A percentile compares a stretch with the other conserved stretches of the same genome.
Conservation (phyloP, 225 moss, liverwort and hornwort species). For the Polytrichum commune region DNA sequence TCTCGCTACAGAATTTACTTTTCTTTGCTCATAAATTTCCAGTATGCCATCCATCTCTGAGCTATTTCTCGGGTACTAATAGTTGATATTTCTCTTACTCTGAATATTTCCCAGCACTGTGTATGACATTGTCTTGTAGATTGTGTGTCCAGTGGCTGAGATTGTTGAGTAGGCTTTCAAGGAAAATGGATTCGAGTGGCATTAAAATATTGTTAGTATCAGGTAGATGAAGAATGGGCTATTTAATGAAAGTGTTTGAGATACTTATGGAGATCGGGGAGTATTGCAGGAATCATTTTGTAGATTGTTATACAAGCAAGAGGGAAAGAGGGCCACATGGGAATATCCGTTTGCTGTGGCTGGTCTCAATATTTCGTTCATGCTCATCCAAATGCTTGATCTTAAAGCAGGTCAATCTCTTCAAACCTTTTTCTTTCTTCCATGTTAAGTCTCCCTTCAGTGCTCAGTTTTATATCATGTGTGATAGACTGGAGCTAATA, state of each 20-base stretch:
- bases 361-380: slow-evolving; percentile 63
- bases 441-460: no score
- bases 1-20: slow-evolving; percentile 59
- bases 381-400: slow-evolving; percentile 74
- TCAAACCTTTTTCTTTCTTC: no score
- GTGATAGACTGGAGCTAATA: not conserved
- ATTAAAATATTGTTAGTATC: no score
- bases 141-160: no score
- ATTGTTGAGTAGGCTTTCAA: no score
- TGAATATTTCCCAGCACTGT: no score
- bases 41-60: slow-evolving; percentile 25
- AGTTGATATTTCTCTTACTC: slow-evolving; percentile 1
- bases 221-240: no score
- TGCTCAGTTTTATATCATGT: no score
- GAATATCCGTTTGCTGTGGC: slow-evolving; percentile 78
- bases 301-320: slow-evolving; percentile 57
- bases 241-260: not conserved
- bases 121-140: no score
- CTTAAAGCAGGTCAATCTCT: slow-evolving; percentile 41
- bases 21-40: slow-evolving; percentile 53
- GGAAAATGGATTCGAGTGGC: no score
- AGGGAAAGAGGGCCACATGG: slow-evolving; percentile 67
- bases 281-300: slow-evolving; percentile 46
- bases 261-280: not conserved
- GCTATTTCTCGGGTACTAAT: not conserved